Evolutionary conservation across 495 filamentous ascomycete species (phyloP).

Genomic region (Lineolata rhizophorae): DNA sequence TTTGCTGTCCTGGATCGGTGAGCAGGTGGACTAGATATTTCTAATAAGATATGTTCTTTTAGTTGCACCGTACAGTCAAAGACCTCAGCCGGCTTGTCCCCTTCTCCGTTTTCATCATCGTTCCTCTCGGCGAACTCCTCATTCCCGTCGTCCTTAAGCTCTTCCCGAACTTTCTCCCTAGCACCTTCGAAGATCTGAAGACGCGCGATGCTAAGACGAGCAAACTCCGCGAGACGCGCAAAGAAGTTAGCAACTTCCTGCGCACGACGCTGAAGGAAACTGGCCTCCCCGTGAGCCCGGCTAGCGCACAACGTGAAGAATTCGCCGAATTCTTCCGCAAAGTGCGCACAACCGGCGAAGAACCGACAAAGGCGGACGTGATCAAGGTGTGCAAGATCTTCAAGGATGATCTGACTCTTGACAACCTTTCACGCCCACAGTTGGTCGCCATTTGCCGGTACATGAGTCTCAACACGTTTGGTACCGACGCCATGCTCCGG

Average conservation of each 20-base stretch:
- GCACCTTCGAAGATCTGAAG: slow-evolving; percentile 86
- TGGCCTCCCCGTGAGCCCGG: slow-evolving; percentile 65
- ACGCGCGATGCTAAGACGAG: slow-evolving; percentile 73
- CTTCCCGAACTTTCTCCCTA: slow-evolving; percentile 91
- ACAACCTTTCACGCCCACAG: slow-evolving; percentile 91
- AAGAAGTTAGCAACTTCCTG: slow-evolving; percentile 85
- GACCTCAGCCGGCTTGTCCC: slow-evolving; percentile 86
- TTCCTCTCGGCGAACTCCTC: slow-evolving; percentile 90
- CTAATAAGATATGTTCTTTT: slow-evolving; percentile 4
- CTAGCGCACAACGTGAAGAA: slow-evolving; percentile 78
- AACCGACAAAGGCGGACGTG: slow-evolving; percentile 69
- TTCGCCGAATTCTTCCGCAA: slow-evolving; percentile 98
- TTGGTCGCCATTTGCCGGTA: slow-evolving; percentile 95
- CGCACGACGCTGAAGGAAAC: slow-evolving; percentile 80
- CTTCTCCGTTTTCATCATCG: slow-evolving; percentile 91
- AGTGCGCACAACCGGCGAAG: slow-evolving; percentile 74
- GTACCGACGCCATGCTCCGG: slow-evolving; percentile 90
- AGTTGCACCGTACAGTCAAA: slow-evolving; percentile 77
- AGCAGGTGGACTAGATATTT: neutral
- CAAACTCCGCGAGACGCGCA: slow-evolving; percentile 63
- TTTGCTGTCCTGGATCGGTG: slow-evolving; percentile 1
- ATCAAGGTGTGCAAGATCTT: slow-evolving; percentile 99
- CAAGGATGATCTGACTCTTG: slow-evolving; percentile 91
- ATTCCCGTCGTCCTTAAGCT: slow-evolving; percentile 79
- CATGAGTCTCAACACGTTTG: slow-evolving; percentile 93